phyloP scores from a whole-genome alignment of 805 yeast genomes.

The Candida sonorensis region DNA sequence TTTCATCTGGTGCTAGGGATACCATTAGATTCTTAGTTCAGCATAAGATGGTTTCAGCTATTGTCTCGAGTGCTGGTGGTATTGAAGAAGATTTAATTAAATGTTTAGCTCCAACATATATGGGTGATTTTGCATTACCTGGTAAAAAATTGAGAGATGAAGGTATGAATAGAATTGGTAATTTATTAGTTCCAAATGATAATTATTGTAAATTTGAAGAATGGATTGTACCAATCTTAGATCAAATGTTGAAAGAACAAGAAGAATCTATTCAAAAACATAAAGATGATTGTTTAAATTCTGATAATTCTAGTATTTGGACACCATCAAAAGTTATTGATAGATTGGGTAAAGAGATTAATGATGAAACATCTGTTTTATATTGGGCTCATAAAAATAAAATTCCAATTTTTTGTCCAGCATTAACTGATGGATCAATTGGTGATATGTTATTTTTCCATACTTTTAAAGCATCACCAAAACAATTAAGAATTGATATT shows the following conservation, averaged over 20 bases:
- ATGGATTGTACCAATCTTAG: conserved; percentile 95
- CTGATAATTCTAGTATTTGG: conserved; percentile 74
- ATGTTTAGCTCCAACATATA: conserved; percentile 90
- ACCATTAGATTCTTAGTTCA: conserved; percentile 85
- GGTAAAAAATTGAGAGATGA: conserved; percentile 83
- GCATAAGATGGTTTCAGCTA: conserved; percentile 88
- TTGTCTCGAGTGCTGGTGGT: conserved; percentile 98
- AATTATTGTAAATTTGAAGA: conserved; percentile 97
- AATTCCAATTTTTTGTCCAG: conserved; percentile 96
- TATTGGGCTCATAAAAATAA: conserved; percentile 98
- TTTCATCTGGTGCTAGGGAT: conserved; percentile 90
- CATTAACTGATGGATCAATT: conserved; percentile 95
- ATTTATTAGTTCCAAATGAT: conserved; percentile 93
- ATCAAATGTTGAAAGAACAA: conserved; percentile 83
- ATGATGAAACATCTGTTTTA: conserved; percentile 86
- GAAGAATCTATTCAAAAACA: conserved; percentile 50
- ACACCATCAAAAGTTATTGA: conserved; percentile 92
- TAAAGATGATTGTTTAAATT: conserved; percentile 54
- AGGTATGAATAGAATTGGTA: conserved; percentile 98
- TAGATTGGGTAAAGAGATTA: conserved; percentile 90
- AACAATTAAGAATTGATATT: conserved; percentile 82
- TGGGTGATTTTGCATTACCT: conserved; percentile 82
- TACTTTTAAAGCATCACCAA: conserved; percentile 90
- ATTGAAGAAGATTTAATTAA: conserved; percentile 96
- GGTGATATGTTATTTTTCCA: conserved; percentile 99